A percentile compares a stretch with the other conserved stretches of the same genome.
These are phyloP conservation scores for Gloeostereum incarnatum DNA, from an alignment of 768 basidiomycete species.

Conservation along the genomic window DNA sequence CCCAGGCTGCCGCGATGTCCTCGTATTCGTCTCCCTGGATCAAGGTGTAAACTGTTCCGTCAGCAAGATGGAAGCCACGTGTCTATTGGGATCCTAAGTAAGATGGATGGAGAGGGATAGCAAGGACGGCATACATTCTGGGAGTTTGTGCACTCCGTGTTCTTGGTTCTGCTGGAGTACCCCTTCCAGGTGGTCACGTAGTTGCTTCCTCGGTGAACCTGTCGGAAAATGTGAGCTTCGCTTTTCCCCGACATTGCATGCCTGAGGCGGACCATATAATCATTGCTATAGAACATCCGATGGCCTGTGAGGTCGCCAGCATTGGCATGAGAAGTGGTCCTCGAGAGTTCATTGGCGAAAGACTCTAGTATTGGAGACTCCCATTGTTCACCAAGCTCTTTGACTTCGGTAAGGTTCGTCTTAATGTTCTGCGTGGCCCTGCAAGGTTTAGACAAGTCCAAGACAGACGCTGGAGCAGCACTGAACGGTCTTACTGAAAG, in stretches of 20 bases:
- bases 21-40: constrained; percentile 61
- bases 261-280: constrained; percentile 43
- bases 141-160: constrained; percentile 57
- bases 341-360: constrained; percentile 17
- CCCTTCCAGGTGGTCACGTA: constrained; percentile 58
- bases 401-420: constrained; percentile 30
- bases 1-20: constrained; percentile 64
- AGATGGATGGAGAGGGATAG: not conserved
- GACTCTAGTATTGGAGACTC: constrained; percentile 18
- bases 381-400: constrained; percentile 29
- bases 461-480: not conserved
- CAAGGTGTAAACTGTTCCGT: constrained; percentile 58
- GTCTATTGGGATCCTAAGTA: constrained; percentile 25
- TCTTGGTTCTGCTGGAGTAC: constrained; percentile 48
- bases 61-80: constrained; percentile 60
- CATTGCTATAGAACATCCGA: constrained; percentile 17
- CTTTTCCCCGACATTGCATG: not conserved
- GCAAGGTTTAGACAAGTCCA: not conserved
- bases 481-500: constrained; percentile 22
- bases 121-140: constrained; percentile 37
- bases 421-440: constrained; percentile 33
- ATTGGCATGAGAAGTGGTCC: constrained; percentile 10
- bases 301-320: constrained; percentile 13
- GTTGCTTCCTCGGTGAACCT: constrained; percentile 54
- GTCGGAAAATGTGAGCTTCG: not conserved